phyloP scores from a whole-genome alignment of 1,284 basidiomycete species.

The Puccinia sorghi region DNA sequence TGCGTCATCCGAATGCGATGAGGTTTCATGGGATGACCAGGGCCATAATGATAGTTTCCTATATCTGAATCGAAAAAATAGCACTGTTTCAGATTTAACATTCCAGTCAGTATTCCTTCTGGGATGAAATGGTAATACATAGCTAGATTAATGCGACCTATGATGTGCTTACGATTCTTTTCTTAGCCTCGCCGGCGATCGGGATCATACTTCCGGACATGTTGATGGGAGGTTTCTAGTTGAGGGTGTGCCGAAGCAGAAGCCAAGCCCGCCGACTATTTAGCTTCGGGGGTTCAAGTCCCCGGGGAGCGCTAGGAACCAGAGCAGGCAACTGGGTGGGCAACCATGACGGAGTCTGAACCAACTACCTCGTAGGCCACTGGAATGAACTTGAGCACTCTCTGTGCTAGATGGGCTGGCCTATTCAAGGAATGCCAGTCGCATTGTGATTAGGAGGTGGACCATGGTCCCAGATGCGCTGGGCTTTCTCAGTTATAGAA shows the following conservation, averaged over 20 bases:
- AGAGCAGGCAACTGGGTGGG: not conserved
- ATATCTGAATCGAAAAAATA: conserved; percentile 82
- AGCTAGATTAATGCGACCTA: not conserved
- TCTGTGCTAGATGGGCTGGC: too few relatives aligned
- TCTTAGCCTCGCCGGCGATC: conserved; percentile 37
- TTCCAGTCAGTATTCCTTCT: not conserved
- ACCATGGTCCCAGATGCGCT: too few relatives aligned
- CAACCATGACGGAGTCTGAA: too few relatives aligned
- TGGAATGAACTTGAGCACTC: too few relatives aligned
- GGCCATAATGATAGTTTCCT: conserved; percentile 97
- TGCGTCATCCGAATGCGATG: conserved; percentile 99
- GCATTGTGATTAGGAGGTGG: too few relatives aligned
- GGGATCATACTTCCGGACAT: conserved; percentile 46
- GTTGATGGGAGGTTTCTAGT: not conserved
- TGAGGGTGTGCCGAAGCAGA: not conserved
- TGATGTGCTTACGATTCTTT: conserved; percentile 37
- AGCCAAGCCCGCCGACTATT: not conserved
- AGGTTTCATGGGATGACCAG: conserved; percentile 79
- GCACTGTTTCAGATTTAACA: conserved; percentile 52
- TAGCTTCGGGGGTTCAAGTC: not conserved
- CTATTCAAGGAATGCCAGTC: too few relatives aligned
- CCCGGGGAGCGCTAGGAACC: not conserved
- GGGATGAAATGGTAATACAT: not conserved
- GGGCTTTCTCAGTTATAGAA: too few relatives aligned
- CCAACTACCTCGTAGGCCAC: too few relatives aligned